These are phyloP conservation scores for Hypericum androsaemum DNA, from an alignment of 345 rosid genomes.

Conservation along the genomic window DNA sequence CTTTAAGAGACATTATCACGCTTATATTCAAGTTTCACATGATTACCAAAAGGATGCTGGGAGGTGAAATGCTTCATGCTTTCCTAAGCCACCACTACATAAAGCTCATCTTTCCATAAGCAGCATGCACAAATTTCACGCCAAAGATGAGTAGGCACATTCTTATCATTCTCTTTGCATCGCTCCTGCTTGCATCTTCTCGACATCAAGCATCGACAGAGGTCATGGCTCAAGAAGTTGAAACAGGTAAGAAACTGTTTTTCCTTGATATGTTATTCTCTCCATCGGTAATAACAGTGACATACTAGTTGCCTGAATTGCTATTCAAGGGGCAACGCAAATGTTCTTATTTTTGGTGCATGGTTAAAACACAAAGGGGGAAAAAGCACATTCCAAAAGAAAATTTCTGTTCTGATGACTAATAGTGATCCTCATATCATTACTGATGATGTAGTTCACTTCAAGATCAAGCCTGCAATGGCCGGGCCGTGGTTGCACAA, in stretches of 20 bases:
- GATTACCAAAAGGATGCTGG: conserved; percentile 14
- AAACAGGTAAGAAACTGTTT: conserved; percentile 28
- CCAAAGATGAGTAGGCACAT: conserved; percentile 28
- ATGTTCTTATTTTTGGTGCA: background rate
- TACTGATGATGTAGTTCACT: conserved; percentile 19
- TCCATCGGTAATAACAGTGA: too few relatives aligned
- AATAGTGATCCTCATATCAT: background rate
- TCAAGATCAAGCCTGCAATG: conserved; percentile 22
- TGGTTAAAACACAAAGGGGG: background rate
- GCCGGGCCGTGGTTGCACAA: conserved; percentile 11
- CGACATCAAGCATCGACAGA: conserved; percentile 14
- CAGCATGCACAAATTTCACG: conserved; percentile 11
- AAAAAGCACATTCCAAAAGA: too few relatives aligned
- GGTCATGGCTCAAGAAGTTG: conserved; percentile 30
- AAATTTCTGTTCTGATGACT: background rate
- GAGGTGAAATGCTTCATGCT: conserved; percentile 18
- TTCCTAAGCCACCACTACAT: conserved; percentile 10
- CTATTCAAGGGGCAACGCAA: too few relatives aligned
- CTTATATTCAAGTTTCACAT: conserved; percentile 29
- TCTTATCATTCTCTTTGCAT: conserved; percentile 23
- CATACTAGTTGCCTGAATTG: too few relatives aligned
- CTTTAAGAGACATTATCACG: conserved; percentile 26
- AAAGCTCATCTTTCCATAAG: conserved; percentile 11
- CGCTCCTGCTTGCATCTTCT: conserved; percentile 27
- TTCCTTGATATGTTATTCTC: too few relatives aligned